phyloP scores from a whole-genome alignment of 176 grass and related monocot genomes.

The Avena atlantica region DNA sequence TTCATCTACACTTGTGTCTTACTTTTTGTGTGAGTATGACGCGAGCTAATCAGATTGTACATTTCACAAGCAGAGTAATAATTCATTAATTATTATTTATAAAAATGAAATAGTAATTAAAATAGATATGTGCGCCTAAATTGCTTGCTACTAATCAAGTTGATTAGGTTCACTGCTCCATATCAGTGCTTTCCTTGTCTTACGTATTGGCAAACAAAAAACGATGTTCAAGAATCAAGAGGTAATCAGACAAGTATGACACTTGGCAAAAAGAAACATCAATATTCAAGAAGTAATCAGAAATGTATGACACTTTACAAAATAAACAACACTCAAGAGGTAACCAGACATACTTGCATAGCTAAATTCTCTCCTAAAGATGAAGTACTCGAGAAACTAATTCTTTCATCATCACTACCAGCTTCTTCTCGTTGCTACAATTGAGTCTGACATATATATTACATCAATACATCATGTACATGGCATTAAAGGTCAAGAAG shows the following conservation, averaged over 20 bases:
- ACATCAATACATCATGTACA: too few species aligned
- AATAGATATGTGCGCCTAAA: not conserved
- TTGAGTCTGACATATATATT: too few species aligned
- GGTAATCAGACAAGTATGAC: not conserved
- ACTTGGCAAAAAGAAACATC: not conserved
- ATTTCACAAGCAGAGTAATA: not conserved
- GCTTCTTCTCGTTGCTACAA: too few species aligned
- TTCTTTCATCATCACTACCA: too few species aligned
- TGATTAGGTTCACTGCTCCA: not conserved
- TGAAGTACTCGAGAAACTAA: too few species aligned
- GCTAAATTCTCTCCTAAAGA: too few species aligned
- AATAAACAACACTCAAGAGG: not conserved
- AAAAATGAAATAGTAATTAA: not conserved
- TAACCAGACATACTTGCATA: too few species aligned
- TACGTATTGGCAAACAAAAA: not conserved
- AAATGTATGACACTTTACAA: not conserved
- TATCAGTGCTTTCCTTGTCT: not conserved
- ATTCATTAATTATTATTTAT: not conserved
- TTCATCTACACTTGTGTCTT: too few species aligned
- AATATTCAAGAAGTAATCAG: not conserved
- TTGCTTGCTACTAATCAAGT: not conserved
- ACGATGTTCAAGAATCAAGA: too few species aligned
- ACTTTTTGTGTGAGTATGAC: not conserved
- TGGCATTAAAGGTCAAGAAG: too few species aligned
- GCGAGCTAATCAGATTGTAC: not conserved